A percentile compares a stretch with the other conserved stretches of the same genome.
phyloP scores from a whole-genome alignment of 2,329 filamentous ascomycete genomes.

The Aspergillus arachidicola region DNA sequence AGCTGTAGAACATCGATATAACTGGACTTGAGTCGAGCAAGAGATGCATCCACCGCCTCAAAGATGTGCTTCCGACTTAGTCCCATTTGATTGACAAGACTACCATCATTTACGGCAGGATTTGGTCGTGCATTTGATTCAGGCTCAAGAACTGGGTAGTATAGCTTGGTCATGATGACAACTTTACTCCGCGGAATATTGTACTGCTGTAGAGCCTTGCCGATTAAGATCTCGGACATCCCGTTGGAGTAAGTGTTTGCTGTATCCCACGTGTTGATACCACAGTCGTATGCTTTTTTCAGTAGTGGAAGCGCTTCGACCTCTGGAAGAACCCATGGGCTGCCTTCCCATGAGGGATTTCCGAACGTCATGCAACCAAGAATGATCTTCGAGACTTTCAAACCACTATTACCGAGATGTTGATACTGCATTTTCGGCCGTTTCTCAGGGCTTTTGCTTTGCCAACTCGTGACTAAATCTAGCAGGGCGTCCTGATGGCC shows the following conservation, averaged over 20 bases:
- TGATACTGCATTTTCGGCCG: background rate
- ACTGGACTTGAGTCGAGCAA: background rate
- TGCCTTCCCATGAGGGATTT: background rate
- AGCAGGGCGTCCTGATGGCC: background rate
- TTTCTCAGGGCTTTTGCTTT: background rate
- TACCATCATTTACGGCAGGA: background rate
- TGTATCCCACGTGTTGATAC: background rate
- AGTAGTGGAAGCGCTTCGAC: background rate
- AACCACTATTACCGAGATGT: background rate
- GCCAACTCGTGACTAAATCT: background rate
- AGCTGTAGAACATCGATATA: background rate
- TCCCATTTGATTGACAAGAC: background rate
- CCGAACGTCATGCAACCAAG: background rate
- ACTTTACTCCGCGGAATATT: background rate
- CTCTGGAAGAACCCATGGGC: background rate
- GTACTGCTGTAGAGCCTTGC: background rate
- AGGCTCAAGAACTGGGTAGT: background rate
- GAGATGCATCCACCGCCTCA: background rate
- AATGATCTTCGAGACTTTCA: background rate
- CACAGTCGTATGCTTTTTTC: background rate
- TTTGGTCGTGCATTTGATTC: background rate
- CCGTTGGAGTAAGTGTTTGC: background rate
- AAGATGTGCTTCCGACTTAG: background rate
- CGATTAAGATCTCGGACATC: background rate
- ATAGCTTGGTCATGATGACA: background rate